phyloP scores from a whole-genome alignment of 1,284 basidiomycete species.

The Sporisorium scitamineum region DNA sequence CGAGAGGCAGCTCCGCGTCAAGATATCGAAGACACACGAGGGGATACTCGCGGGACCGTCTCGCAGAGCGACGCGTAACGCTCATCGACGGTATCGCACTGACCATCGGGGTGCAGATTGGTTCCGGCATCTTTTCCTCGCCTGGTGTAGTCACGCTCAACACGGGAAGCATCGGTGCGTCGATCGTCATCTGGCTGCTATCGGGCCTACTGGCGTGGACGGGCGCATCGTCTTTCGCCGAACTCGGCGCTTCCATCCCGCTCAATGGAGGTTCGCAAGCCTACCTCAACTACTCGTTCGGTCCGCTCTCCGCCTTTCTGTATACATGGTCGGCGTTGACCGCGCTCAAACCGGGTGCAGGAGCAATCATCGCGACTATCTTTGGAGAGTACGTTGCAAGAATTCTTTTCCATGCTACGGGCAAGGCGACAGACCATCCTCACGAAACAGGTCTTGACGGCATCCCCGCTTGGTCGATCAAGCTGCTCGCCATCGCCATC shows the following conservation, averaged over 20 bases:
- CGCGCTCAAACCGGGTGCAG: constrained; percentile 73
- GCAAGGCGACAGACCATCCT: constrained; percentile 74
- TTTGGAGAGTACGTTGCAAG: constrained; percentile 83
- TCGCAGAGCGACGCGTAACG: constrained; percentile 30
- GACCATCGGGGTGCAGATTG: constrained; percentile 67
- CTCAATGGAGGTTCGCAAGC: constrained; percentile 74
- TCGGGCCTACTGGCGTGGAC: constrained; percentile 65
- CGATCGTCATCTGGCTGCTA: constrained; percentile 62
- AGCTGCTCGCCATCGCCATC: constrained; percentile 82
- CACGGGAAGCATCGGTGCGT: constrained; percentile 63
- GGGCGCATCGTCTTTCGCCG: constrained; percentile 77
- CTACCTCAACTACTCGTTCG: constrained; percentile 82
- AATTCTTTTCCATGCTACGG: constrained; percentile 71
- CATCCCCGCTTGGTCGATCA: constrained; percentile 92
- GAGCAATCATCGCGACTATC: constrained; percentile 73
- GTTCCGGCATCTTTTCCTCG: constrained; percentile 67
- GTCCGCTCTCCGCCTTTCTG: constrained; percentile 75
- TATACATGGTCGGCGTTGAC: constrained; percentile 70
- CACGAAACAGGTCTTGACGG: constrained; percentile 77
- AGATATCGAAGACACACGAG: constrained; percentile 20
- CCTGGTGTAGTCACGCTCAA: constrained; percentile 67
- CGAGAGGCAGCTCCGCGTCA: constrained; percentile 8
- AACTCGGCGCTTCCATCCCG: constrained; percentile 72
- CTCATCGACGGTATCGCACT: constrained; percentile 53
- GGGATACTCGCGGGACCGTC: constrained; percentile 20